Base-by-base conservation (phyloP, 2,329 filamentous ascomycete species). In the Phaeophleospora eucalypticola region DNA sequence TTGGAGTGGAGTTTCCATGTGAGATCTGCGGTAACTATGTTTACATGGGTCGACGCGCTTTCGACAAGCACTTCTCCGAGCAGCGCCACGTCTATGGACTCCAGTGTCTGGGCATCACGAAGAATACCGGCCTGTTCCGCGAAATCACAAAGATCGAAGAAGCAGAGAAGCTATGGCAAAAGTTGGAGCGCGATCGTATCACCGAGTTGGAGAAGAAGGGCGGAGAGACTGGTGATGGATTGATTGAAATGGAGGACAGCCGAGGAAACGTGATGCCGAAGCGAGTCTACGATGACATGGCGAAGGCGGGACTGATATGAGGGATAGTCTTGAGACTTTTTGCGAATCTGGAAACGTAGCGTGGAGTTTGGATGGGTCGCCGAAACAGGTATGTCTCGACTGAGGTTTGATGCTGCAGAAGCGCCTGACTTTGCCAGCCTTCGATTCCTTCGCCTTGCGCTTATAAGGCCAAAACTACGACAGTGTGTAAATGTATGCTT, bases 261-360 rank as follows among this genome's bases (percentile, higher is more conserved):
- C 87, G 95, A 65, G 93, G 93, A 38, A 97, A 98, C 62, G 93
- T 98, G 47, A 98, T 98, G 93, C 93, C 94, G 0, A 89, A 96
- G 72, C 95, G 95, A 77, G 91, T 98, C 45, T 98, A 96, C 68
- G 84, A 90, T 57, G 93, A 98, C 77, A 71, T 97, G 69, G 86
- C 89, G 69, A 95, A 94, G 72, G 89, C 95, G 66, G 91, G 91
- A 27, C 75, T 95, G 63, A 71, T 94, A 56, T 93, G 75, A 66
- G 45, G 10, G 19, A 20, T 4, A 20, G 12, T 29, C 24, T 19
- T 15, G 10, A 40, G 7, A 7, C 24, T 29, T 6, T 29, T 29
- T 12, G 6, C 24, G 24, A 12, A 29, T 29, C n/a, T n/a, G n/a
- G n/a, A n/a, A n/a, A n/a, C n/a, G n/a, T n/a, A n/a, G n/a, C 24